Conservation (phyloP, 331 rosid species). For the Malus hybrid region DNA sequence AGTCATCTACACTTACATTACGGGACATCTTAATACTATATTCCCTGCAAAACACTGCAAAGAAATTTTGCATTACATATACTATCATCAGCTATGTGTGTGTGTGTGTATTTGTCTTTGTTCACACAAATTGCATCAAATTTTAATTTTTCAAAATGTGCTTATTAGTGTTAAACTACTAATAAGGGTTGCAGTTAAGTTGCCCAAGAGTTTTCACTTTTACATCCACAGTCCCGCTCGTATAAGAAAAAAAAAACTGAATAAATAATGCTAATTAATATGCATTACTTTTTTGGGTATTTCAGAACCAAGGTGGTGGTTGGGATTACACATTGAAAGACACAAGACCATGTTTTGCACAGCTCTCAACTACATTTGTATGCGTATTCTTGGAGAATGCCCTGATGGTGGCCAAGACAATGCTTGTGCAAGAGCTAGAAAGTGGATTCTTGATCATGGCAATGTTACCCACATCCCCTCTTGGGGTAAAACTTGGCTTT, state of each 20-base stretch:
- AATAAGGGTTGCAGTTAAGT: too few relatives aligned
- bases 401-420: not conserved
- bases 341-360: not conserved
- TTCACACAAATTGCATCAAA: not conserved
- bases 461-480: constrained; percentile 17
- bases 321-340: not conserved
- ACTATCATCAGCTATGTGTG: constrained; percentile 15
- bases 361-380: not conserved
- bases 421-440: constrained; percentile 11
- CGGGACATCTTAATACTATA: constrained; percentile 7
- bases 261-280: too few relatives aligned
- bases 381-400: not conserved
- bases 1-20: too few relatives aligned
- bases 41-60: not conserved
- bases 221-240: too few relatives aligned
- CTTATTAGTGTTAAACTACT: not conserved
- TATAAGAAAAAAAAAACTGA: too few relatives aligned
- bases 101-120: not conserved
- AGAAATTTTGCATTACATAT: constrained; percentile 22
- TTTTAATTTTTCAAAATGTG: not conserved
- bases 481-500: constrained; percentile 31
- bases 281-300: not conserved
- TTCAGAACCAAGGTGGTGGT: not conserved
- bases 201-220: too few relatives aligned
- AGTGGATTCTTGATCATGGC: constrained; percentile 14